Evolutionary conservation across 1,139 yeast genomes (phyloP), one percentile per base, ranked within the genome.

Genomic region (Fermentozyma sake): DNA sequence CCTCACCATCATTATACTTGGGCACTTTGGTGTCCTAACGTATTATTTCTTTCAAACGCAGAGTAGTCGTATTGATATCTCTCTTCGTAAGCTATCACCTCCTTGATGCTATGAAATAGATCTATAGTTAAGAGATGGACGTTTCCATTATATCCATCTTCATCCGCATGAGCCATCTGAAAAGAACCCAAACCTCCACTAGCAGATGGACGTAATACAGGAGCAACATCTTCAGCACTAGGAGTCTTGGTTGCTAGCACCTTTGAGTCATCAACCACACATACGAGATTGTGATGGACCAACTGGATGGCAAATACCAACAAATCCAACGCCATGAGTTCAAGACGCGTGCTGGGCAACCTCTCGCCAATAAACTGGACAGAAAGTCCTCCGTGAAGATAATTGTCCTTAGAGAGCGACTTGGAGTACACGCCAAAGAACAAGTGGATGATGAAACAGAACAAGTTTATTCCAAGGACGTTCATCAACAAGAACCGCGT

Each of bases 291-390:
- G 35, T 60, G 68, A 32, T 42, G 52, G 1, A 59, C 34, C 27
- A 61, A 33, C 34, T 64, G 71, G 7, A 50, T 21, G 6, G 41
- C 33, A 20, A 58, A 47, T 3, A 58, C 39, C 9, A 50, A 18
- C 3, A 48, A 17, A 33, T 67, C 72, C 15, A 50, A 46, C 3
- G 39, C 7, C 6, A 65, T 15, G 23, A 65, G 38, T 30, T 55
- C 62, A 4, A 52, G 18, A 18, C 48, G 26, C 5, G 52, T 43
- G 15, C 21, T 44, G 1, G 69, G 61, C 8, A 48, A 31, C 22
- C 58, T 37, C 32, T 67, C 72, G 0, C 72, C 72, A 11, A 66
- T 61, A 33, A 66, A 65, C 34, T 63, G 66, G 4, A 66, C 37
- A 2, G 66, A 44, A 24, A 61, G 23, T 3, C 66, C 55, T 1